A percentile compares a stretch with the other conserved stretches of the same genome.
Evolutionary conservation across 2,329 filamentous ascomycete genomes (phyloP).

Genomic region (Clonostachys sp.): DNA sequence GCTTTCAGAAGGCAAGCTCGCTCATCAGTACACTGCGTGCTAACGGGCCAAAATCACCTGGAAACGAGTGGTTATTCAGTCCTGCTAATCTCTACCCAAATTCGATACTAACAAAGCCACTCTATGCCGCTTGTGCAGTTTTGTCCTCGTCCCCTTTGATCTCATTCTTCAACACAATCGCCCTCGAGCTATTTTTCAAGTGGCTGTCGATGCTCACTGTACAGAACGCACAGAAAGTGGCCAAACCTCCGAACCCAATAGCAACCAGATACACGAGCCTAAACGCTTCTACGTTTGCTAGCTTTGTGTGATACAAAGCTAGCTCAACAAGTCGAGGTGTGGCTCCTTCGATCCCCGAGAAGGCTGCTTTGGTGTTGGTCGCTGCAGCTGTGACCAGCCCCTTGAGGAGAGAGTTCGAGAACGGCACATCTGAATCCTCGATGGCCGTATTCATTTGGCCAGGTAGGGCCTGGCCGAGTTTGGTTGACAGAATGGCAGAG

Average conservation of each 20-base stretch:
- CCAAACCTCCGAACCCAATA: slow-evolving; percentile 23
- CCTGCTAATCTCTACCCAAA: too few species aligned
- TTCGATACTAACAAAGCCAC: too few species aligned
- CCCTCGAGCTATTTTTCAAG: slow-evolving; percentile 20
- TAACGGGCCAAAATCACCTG: too few species aligned
- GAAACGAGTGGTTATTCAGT: too few species aligned
- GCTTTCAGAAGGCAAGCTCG: too few species aligned
- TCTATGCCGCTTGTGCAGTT: too few species aligned
- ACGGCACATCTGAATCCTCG: slow-evolving; percentile 8
- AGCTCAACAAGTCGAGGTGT: slow-evolving; percentile 16
- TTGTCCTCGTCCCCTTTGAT: slow-evolving; percentile 1
- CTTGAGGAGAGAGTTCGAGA: slow-evolving; percentile 7
- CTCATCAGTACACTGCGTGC: too few species aligned
- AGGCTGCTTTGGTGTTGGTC: slow-evolving; percentile 22
- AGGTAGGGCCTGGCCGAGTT: slow-evolving; percentile 15
- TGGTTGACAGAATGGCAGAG: slow-evolving; percentile 22
- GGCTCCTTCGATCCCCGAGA: slow-evolving; percentile 16
- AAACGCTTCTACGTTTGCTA: slow-evolving; percentile 25
- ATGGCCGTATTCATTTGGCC: slow-evolving; percentile 12
- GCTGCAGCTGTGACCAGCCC: slow-evolving; percentile 17
- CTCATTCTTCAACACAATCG: slow-evolving; percentile 16
- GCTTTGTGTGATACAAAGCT: slow-evolving; percentile 18
- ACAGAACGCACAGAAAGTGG: slow-evolving; percentile 19
- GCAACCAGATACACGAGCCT: slow-evolving; percentile 25
- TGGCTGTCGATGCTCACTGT: slow-evolving; percentile 20